phyloP scores from a whole-genome alignment of 352 stramenopile genomes.

The Peronospora destructor region DNA sequence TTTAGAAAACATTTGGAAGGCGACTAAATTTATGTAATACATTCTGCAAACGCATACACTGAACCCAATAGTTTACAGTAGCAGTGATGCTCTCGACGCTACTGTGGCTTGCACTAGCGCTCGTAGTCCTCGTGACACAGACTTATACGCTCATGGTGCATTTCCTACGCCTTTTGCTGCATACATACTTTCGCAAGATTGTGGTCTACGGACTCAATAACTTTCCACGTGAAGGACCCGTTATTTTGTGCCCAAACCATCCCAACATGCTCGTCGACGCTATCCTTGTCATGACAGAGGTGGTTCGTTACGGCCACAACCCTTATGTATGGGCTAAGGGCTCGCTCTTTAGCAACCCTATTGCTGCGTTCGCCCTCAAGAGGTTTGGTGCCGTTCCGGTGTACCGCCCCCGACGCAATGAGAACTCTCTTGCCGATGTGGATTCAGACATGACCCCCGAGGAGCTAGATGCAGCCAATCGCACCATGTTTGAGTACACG shows the following conservation, averaged over 20 bases:
- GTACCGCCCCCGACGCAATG: constrained; percentile 47
- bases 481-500: constrained; percentile 70
- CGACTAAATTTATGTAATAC: too few relatives aligned
- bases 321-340: constrained; percentile 74
- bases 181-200: constrained; percentile 80
- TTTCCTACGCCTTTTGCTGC: constrained; percentile 57
- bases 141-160: constrained; percentile 52
- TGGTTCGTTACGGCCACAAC: constrained; percentile 38
- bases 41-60: too few relatives aligned
- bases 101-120: constrained; percentile 39
- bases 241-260: constrained; percentile 77
- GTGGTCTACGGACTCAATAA: constrained; percentile 74
- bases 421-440: constrained; percentile 42
- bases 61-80: too few relatives aligned
- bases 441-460: constrained; percentile 60
- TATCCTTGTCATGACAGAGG: constrained; percentile 74
- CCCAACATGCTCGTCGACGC: constrained; percentile 79
- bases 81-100: constrained; percentile 30
- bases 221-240: constrained; percentile 64
- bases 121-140: constrained; percentile 45
- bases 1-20: too few relatives aligned
- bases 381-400: constrained; percentile 57
- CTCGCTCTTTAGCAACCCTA: constrained; percentile 59
- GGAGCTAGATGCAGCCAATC: constrained; percentile 52
- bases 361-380: constrained; percentile 36